Percentiles rank a stretch among this genome's conserved stretches.
Evolutionary conservation across 768 basidiomycete genomes (phyloP).

Genomic region (Cantharellus cinnabarinus): DNA sequence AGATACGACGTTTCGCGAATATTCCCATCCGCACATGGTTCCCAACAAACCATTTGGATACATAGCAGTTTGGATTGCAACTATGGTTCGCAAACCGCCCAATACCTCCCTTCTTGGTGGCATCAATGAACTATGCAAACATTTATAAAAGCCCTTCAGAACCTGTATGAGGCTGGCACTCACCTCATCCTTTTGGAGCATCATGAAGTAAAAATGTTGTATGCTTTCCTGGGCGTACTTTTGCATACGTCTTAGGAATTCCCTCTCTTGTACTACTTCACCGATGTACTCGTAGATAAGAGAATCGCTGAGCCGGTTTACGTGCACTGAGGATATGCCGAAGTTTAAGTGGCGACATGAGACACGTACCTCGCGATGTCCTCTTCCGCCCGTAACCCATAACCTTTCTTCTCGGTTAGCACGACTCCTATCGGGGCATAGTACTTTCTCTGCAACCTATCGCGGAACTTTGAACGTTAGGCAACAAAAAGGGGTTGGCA

Average conservation of each 20-base stretch:
- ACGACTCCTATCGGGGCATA: constrained; percentile 83
- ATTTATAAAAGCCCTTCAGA: neutral
- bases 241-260: constrained; percentile 86
- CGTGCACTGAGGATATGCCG: too few relatives aligned
- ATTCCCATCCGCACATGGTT: constrained; percentile 88
- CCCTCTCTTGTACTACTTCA: constrained; percentile 72
- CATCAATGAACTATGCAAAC: constrained; percentile 72
- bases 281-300: constrained; percentile 98
- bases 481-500: neutral
- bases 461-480: neutral
- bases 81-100: constrained; percentile 97
- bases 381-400: constrained; percentile 59
- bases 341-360: neutral
- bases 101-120: constrained; percentile 89
- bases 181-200: constrained; percentile 95
- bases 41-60: constrained; percentile 94
- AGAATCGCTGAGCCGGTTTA: constrained; percentile 29
- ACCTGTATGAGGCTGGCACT: constrained; percentile 11
- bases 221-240: constrained; percentile 87
- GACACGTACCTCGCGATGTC: constrained; percentile 20
- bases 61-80: constrained; percentile 92
- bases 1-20: constrained; percentile 68
- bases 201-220: constrained; percentile 98
- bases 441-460: constrained; percentile 68
- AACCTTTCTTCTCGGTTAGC: constrained; percentile 88